Evolutionary conservation across 73 alveolate genomes (phyloP), one percentile per base, ranked within the genome.

Genomic region (Chromera velia): DNA sequence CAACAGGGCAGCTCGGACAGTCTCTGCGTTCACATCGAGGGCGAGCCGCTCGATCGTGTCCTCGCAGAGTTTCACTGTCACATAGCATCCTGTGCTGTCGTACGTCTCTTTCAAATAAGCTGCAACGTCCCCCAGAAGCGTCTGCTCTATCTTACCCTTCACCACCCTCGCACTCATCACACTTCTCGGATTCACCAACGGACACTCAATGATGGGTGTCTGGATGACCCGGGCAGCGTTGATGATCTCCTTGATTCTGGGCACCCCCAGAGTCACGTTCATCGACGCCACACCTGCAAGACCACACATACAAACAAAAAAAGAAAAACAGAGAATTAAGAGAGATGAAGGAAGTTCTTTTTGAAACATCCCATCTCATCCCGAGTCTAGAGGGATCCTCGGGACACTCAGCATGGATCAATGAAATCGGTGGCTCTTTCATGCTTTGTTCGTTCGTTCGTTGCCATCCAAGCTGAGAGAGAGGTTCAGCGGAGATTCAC

Each of bases 231-330:
- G 92, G 30, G 98, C 89, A 32, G 97, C 98, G 82, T 97, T 94
- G 49, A 97, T 92, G 71, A 97, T 97, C 96, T 97, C 99, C 82
- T 94, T 94, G 63, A 97, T 93, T 82, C 99, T 86, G 31, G 99
- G 99, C 24, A 96, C 97, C 40, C 99, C 99, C 77, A 88, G 75
- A 28, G 99, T 92, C 34, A 97, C 92, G 74, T 95, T 95, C 99
- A 97, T 93, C 67, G 98, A 89, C 34, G 98, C 99, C 62, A 93
- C 97, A 88, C 40, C 73, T 66, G 28, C 32, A 40, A 40, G 28
- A 28, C 28, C n/a, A 28, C 73, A 66, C 40, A 9, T 66, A 33
- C 6, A 33, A 9, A 27, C 73, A 18, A 9, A 28, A 0, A n/a
- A 22, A n/a, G 9, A 28, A 9, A 27, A 7, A 1, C n/a, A 9